Percentiles rank a stretch among this genome's conserved stretches.
These are phyloP conservation scores for Trichosanthes truncata DNA, from an alignment of 306 rosid genomes.

Conservation along the genomic window DNA sequence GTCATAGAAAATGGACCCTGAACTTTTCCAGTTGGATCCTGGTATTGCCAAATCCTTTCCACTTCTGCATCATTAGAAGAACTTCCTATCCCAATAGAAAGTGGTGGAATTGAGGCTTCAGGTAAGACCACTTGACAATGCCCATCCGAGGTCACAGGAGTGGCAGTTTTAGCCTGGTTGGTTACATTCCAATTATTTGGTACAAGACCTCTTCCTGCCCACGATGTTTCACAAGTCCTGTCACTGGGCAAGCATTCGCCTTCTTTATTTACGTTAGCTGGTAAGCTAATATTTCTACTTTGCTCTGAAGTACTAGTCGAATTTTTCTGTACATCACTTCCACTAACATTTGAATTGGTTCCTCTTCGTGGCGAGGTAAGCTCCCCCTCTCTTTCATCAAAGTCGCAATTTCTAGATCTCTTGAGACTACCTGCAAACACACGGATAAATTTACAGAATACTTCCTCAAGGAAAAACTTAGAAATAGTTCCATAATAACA, in stretches of 20 bases:
- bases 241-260: background rate
- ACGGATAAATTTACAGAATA: background rate
- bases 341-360: conserved; percentile 23
- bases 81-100: conserved; percentile 32
- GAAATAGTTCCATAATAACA: conserved; percentile 6
- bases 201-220: conserved; percentile 13
- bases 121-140: conserved; percentile 30
- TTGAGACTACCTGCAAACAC: conserved; percentile 48
- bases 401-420: conserved; percentile 27
- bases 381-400: conserved; percentile 32
- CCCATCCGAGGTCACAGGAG: conserved; percentile 24
- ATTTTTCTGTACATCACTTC: conserved; percentile 26
- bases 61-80: conserved; percentile 33
- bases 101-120: conserved; percentile 28
- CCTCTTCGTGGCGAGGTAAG: conserved; percentile 30
- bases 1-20: conserved; percentile 78
- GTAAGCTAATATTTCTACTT: conserved; percentile 16
- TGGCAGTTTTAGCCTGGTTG: conserved; percentile 17
- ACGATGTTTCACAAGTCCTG: conserved; percentile 6
- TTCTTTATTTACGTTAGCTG: background rate
- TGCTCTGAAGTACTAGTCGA: conserved; percentile 25
- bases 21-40: conserved; percentile 73
- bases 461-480: background rate
- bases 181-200: conserved; percentile 16
- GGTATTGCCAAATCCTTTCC: conserved; percentile 70